Conservation (phyloP, 257 asterid species). For the Cynanchum wilfordii region DNA sequence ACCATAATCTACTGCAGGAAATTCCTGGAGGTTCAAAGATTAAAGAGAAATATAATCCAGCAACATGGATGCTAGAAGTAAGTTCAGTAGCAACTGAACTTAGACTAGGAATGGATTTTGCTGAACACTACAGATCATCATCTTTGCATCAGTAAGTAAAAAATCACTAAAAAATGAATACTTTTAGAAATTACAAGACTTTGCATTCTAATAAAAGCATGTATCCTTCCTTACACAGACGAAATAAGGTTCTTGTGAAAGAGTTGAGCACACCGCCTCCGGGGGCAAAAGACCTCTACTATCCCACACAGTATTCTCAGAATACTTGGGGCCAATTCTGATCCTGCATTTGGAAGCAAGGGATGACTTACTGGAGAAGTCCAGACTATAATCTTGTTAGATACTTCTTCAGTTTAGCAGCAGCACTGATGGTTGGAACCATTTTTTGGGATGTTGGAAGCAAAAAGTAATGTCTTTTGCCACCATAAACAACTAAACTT, state of each 20-base stretch:
- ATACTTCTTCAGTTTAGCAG: constrained; percentile 56
- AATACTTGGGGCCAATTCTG: constrained; percentile 53
- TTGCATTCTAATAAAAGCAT: not conserved
- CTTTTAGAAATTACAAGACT: not conserved
- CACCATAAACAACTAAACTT: not conserved
- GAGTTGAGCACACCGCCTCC: constrained; percentile 57
- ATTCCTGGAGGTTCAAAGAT: constrained; percentile 60
- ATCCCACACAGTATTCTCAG: constrained; percentile 58
- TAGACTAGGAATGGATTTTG: constrained; percentile 56
- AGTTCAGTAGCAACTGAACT: constrained; percentile 62
- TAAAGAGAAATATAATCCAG: constrained; percentile 73
- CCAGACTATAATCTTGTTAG: constrained; percentile 86
- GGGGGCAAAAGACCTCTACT: constrained; percentile 56
- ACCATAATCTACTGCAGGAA: constrained; percentile 31
- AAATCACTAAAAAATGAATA: not conserved
- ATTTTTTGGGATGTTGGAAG: constrained; percentile 70
- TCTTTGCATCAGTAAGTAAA: constrained; percentile 45
- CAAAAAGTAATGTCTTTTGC: constrained; percentile 33
- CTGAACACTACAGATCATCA: constrained; percentile 59
- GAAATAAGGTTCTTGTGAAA: constrained; percentile 55
- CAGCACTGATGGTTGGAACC: constrained; percentile 74
- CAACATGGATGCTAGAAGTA: constrained; percentile 91
- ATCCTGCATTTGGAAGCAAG: constrained; percentile 71
- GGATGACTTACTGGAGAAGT: constrained; percentile 91
- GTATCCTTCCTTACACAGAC: constrained; percentile 24